Conservation (phyloP, 306 rosid species). For the Gillenia trifoliata region DNA sequence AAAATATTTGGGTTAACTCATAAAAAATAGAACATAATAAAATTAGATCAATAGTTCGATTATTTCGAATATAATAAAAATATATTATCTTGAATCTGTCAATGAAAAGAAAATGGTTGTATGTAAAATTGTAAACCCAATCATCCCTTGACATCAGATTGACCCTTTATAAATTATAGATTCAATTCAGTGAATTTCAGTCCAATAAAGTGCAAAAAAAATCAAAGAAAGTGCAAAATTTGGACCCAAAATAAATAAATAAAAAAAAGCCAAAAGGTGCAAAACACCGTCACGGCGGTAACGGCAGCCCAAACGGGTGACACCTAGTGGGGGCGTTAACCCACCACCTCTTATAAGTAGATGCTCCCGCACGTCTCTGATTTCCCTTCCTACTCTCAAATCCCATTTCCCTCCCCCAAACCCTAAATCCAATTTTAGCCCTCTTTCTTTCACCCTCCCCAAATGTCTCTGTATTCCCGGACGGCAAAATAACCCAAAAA, state of each 20-base stretch:
- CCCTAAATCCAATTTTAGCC: neutral
- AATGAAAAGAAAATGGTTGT: too few relatives aligned
- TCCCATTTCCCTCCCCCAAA: neutral
- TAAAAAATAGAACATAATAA: too few relatives aligned
- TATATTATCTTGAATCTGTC: too few relatives aligned
- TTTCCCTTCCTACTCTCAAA: conserved; percentile 25
- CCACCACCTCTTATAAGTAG: conserved; percentile 23
- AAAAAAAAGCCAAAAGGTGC: neutral
- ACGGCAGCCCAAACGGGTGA: conserved; percentile 37
- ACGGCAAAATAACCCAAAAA: neutral
- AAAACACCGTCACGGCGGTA: conserved; percentile 43
- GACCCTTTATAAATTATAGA: too few relatives aligned
- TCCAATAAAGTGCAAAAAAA: neutral
- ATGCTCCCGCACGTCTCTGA: conserved; percentile 1
- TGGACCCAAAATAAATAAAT: neutral
- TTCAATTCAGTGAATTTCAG: neutral
- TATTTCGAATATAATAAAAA: too few relatives aligned
- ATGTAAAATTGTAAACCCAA: too few relatives aligned
- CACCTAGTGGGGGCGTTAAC: conserved; percentile 57
- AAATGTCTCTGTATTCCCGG: neutral
- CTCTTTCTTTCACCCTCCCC: neutral
- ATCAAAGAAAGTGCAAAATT: neutral
- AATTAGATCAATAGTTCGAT: too few relatives aligned
- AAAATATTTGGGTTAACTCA: too few relatives aligned
- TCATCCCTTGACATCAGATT: too few relatives aligned